These are phyloP conservation scores for Diphasiastrum complanatum DNA, from an alignment of 83 land plant genomes.

Conservation along the genomic window DNA sequence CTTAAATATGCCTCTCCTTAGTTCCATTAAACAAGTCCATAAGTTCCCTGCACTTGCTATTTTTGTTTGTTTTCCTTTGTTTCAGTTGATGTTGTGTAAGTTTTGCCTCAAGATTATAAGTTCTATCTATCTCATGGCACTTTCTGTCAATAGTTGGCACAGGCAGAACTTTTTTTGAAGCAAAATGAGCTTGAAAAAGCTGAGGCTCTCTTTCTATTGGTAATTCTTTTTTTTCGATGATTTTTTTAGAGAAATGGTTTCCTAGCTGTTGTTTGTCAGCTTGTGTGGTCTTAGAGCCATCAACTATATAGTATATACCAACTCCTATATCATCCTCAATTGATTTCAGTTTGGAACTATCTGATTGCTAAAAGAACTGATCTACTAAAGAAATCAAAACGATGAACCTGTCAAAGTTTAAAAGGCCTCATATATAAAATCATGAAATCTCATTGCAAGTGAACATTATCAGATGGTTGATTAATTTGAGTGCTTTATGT, in stretches of 20 bases:
- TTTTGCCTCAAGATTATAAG: not conserved
- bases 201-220: conserved; percentile 32
- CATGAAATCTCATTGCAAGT: not conserved
- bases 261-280: no score
- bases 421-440: no score
- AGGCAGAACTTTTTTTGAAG: conserved; percentile 25
- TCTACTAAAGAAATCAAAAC: no score
- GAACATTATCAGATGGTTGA: not conserved
- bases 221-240: not conserved
- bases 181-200: conserved; percentile 33
- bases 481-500: not conserved
- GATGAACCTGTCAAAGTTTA: no score
- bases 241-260: not conserved
- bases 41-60: not conserved
- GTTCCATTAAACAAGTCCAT: not conserved
- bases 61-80: not conserved
- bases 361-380: no score
- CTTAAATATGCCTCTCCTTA: no score
- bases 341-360: no score
- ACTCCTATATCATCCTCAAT: not conserved
- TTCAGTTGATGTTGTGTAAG: not conserved
- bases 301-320: no score
- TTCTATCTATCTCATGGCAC: not conserved
- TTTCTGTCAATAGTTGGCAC: conserved; percentile 25
- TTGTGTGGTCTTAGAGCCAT: no score